Evolutionary conservation across 805 yeast genomes (phyloP).

Genomic region (Zygoascus tannicola): DNA sequence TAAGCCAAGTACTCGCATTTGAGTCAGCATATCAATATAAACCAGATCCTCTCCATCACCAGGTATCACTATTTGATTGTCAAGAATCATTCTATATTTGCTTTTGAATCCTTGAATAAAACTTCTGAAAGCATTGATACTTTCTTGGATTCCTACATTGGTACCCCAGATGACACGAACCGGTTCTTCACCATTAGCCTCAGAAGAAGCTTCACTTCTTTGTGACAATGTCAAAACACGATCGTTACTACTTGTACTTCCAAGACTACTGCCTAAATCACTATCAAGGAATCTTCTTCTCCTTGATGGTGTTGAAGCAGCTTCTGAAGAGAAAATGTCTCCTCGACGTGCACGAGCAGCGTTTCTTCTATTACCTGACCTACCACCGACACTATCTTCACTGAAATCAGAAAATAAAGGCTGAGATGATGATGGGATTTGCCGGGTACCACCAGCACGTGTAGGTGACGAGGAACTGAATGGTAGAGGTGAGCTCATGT

Average conservation of each 20-base stretch:
- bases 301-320: slow-evolving; percentile 57
- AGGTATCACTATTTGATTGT: slow-evolving; percentile 27
- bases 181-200: slow-evolving; percentile 51
- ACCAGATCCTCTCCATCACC: slow-evolving; percentile 62
- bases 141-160: slow-evolving; percentile 84
- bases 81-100: slow-evolving; percentile 44
- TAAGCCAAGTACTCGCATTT: slow-evolving; percentile 69
- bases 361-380: slow-evolving; percentile 18
- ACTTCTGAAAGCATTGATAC: slow-evolving; percentile 67
- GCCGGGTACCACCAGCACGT: slow-evolving; percentile 4
- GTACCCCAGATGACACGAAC: slow-evolving; percentile 97
- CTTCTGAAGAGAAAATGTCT: slow-evolving; percentile 64
- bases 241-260: slow-evolving; percentile 5
- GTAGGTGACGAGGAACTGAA: slow-evolving; percentile 34
- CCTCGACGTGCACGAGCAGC: slow-evolving; percentile 50
- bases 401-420: slow-evolving; percentile 19
- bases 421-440: slow-evolving; percentile 1
- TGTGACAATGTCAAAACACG: slow-evolving; percentile 10
- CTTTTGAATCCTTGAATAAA: slow-evolving; percentile 77
- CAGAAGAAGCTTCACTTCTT: slow-evolving; percentile 15
- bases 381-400: slow-evolving; percentile 10
- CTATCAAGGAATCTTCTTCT: slow-evolving; percentile 39
- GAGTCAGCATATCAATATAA: slow-evolving; percentile 63
- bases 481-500: slow-evolving; percentile 32
- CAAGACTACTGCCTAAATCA: slow-evolving; percentile 26